Percentiles rank a stretch among this genome's conserved stretches.
phyloP scores from a whole-genome alignment of 2,329 filamentous ascomycete species.

The Lomentospora prolificans region DNA sequence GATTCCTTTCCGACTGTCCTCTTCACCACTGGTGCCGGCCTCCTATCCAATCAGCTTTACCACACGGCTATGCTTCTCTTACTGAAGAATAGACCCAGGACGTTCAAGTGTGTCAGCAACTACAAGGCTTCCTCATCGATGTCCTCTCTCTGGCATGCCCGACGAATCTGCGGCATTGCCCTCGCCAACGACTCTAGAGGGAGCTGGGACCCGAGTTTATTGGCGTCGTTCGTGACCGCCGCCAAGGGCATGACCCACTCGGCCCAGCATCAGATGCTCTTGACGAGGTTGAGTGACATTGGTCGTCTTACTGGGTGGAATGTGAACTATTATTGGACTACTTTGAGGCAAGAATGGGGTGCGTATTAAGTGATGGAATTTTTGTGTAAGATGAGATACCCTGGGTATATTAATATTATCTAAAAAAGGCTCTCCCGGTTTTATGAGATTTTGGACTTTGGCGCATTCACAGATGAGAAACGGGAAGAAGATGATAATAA shows the following conservation, averaged over 20 bases:
- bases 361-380: neutral
- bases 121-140: slow-evolving; percentile 20
- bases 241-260: slow-evolving; percentile 37
- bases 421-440: no score
- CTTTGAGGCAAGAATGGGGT: slow-evolving; percentile 6
- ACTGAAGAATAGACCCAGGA: slow-evolving; percentile 39
- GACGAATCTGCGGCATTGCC: slow-evolving; percentile 37
- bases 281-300: slow-evolving; percentile 28
- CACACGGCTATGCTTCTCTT: slow-evolving; percentile 45
- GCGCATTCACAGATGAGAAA: no score
- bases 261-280: slow-evolving; percentile 32
- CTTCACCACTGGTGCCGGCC: slow-evolving; percentile 26
- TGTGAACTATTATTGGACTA: slow-evolving; percentile 11
- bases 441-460: no score
- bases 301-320: slow-evolving; percentile 32
- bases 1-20: slow-evolving; percentile 25
- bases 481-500: no score
- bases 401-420: neutral
- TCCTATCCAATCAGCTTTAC: slow-evolving; percentile 46
- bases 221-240: slow-evolving; percentile 34
- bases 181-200: slow-evolving; percentile 33
- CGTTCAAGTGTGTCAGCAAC: slow-evolving; percentile 20
- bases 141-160: slow-evolving; percentile 38
- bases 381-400: neutral
- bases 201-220: slow-evolving; percentile 37